Percentiles rank a stretch among this genome's conserved stretches.
Evolutionary conservation across 2,329 filamentous ascomycete species (phyloP).

Genomic region (Trichoderma polysporum): DNA sequence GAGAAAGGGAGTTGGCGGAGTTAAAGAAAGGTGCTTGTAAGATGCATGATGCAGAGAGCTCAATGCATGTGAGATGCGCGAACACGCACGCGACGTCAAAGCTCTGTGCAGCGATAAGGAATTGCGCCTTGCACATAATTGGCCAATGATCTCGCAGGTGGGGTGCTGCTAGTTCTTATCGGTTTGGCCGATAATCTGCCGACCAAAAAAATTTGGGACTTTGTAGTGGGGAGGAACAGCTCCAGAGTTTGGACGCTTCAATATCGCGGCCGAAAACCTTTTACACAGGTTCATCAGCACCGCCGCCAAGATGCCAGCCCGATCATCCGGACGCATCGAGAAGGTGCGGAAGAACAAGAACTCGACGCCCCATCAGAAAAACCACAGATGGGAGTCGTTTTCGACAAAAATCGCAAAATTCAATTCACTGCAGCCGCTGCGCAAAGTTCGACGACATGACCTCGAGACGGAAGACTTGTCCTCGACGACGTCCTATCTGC

Average conservation of each 20-base stretch:
- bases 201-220: slow-evolving; percentile 35
- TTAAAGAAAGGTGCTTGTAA: neutral
- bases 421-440: slow-evolving; percentile 85
- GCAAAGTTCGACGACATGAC: slow-evolving; percentile 80
- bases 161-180: slow-evolving; percentile 34
- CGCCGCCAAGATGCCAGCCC: slow-evolving; percentile 57
- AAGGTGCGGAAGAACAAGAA: slow-evolving; percentile 70
- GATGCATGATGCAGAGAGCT: slow-evolving; percentile 12
- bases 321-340: slow-evolving; percentile 64
- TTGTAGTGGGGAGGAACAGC: slow-evolving; percentile 33
- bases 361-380: slow-evolving; percentile 72
- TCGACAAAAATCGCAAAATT: slow-evolving; percentile 85
- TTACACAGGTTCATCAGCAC: slow-evolving; percentile 26
- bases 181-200: slow-evolving; percentile 36
- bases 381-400: slow-evolving; percentile 90
- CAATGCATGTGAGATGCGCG: slow-evolving; percentile 13
- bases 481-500: slow-evolving; percentile 82
- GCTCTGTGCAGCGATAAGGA: slow-evolving; percentile 31
- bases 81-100: slow-evolving; percentile 16
- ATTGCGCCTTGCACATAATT: slow-evolving; percentile 37
- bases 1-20: neutral
- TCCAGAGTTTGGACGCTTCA: slow-evolving; percentile 24
- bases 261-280: slow-evolving; percentile 27
- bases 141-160: slow-evolving; percentile 25
- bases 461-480: slow-evolving; percentile 77